Conservation (phyloP, 148 eudicot genomes). For the Rhododendron simsii region DNA sequence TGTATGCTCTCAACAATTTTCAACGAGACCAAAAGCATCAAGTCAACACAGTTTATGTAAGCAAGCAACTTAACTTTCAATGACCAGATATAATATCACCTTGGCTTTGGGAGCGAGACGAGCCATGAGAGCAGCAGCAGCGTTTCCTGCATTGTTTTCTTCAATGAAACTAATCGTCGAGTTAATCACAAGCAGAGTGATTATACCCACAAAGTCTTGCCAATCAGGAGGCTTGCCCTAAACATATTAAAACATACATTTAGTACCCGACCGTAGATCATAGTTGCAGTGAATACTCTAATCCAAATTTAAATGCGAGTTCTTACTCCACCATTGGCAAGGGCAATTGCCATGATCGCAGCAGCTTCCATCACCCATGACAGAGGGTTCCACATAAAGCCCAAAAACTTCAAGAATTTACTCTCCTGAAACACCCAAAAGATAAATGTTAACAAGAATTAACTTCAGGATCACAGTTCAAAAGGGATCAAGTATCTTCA, state of each 20-base stretch:
- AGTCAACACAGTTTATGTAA: not conserved
- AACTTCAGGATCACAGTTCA: not conserved
- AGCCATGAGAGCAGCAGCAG: conserved; percentile 99
- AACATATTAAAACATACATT: conserved; percentile 4
- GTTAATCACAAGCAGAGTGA: conserved; percentile 83
- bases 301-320: not conserved
- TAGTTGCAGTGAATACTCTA: not conserved
- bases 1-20: not conserved
- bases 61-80: not conserved
- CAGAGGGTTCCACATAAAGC: conserved; percentile 99
- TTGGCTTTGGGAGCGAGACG: conserved; percentile 97
- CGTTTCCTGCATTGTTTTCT: conserved; percentile 99
- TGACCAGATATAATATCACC: conserved; percentile 34
- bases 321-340: conserved; percentile 99
- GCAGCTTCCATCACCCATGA: conserved; percentile 99
- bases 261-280: not conserved
- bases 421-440: conserved; percentile 72
- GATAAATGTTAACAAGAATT: not conserved
- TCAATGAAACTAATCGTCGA: conserved; percentile 97
- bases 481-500: not conserved
- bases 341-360: conserved; percentile 99
- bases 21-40: not conserved
- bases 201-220: conserved; percentile 99
- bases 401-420: conserved; percentile 90
- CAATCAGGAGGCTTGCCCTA: conserved; percentile 98